Evolutionary conservation across 495 filamentous ascomycete genomes (phyloP).

Genomic region (Neurospora sp.): DNA sequence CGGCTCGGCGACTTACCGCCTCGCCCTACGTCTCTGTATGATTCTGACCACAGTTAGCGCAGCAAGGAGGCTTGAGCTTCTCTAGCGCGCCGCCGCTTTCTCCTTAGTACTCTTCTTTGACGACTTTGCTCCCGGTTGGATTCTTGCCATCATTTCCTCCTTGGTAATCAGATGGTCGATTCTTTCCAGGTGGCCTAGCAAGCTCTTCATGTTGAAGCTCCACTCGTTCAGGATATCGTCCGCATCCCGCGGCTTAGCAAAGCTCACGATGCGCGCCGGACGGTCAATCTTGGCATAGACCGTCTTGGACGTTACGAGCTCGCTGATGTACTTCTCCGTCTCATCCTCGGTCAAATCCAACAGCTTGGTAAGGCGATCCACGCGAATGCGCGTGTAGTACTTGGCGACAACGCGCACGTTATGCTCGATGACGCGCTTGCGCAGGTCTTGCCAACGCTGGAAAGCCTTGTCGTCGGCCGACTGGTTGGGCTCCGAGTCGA

Average conservation of each 20-base stretch:
- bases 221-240: constrained; percentile 97
- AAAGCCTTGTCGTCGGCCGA: constrained; percentile 64
- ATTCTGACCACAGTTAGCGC: not conserved
- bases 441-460: constrained; percentile 82
- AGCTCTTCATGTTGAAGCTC: constrained; percentile 97
- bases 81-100: constrained; percentile 15
- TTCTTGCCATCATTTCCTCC: constrained; percentile 99
- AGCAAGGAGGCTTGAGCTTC: not conserved
- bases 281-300: constrained; percentile 97
- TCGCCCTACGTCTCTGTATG: not conserved
- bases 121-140: constrained; percentile 50
- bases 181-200: constrained; percentile 82
- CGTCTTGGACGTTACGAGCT: constrained; percentile 90
- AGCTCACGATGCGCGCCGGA: constrained; percentile 81
- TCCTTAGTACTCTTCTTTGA: constrained; percentile 23
- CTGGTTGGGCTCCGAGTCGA: constrained; percentile 52
- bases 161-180: constrained; percentile 99
- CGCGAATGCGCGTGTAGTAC: constrained; percentile 95
- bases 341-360: constrained; percentile 88
- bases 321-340: constrained; percentile 94
- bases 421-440: constrained; percentile 97
- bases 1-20: not conserved
- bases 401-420: constrained; percentile 96
- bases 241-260: constrained; percentile 87
- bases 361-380: constrained; percentile 77